Evolutionary conservation across 371 early-diverging fungal genomes (phyloP), one percentile per base, ranked within the genome.

Genomic region (Lichtheimia hyalospora): DNA sequence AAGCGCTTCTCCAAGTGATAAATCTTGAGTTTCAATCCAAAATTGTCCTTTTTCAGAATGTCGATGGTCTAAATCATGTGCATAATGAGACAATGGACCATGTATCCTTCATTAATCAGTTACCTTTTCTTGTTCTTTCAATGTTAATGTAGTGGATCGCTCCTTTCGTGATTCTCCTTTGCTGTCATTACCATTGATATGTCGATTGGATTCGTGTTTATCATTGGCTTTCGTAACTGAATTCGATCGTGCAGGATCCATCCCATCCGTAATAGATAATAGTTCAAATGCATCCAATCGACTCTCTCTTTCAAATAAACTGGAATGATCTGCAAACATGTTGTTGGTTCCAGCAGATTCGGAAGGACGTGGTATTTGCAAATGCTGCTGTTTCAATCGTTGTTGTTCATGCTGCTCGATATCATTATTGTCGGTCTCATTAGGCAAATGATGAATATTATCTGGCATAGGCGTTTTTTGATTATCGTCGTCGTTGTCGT

Each of bases 101-200:
- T 39, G 1, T 0, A 20, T 24, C n/a, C 4, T 3, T 24, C 1
- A 20, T 3, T 28, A 24, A 51, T 21, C 5, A 7, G 44, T 28
- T 71, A 84, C 88, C 74, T 83, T 84, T 56, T 88, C 90, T 54
- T 87, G 81, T 24, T 86, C 81, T 64, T 86, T 85, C 41, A 88
- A 50, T 0, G 89, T 83, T 65, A 85, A 63, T 20, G 77, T 66
- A 3, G 74, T 66, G 0, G 59, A 57, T 41, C 61, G 55, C 8
- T 60, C 58, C 14, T 59, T 69, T 13, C 59, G 54, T 5, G 54
- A n/a, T 28, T 62, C 51, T 2, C n/a, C 28, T 34, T 52, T 49
- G 14, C 43, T 60, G 20, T 28, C 57, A 20, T 54, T 57, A 16
- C 20, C 18, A 5, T 34, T 43, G 27, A 13, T 43, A 53, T 44